Evolutionary conservation across 1,284 basidiomycete species (phyloP), one percentile per base, ranked within the genome.

Genomic region (Cystobasidium slooffiae): DNA sequence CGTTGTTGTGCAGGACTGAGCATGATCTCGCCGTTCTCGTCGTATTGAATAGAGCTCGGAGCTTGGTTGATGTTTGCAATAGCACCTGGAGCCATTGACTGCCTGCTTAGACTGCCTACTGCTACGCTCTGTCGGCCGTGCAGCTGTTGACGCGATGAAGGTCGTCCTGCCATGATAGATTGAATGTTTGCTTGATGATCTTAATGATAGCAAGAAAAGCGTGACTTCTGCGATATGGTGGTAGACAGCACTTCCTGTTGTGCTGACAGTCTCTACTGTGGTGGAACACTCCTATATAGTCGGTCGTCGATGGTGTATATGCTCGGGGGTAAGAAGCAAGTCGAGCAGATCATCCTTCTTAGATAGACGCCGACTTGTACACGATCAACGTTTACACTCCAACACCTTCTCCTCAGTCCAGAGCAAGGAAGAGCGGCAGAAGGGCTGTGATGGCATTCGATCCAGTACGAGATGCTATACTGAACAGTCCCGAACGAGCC

Each of bases 401-500:
- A 41, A 18, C 20, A 10, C 16, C 43, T 31, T 31, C 31, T 31
- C 31, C 31, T 1, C 5, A 31, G n/a, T 41, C 14, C 6, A 7
- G 44, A 10, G n/a, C n/a, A 9, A 8, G 43, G 16, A 7, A 31
- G 22, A 6, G 46, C 1, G 10, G 7, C 5, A 53, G 1, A 4
- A 53, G 49, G 10, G 16, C 58, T 55, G 18, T n/a, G n/a, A 73
- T 73, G 70, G 70, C 70, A 20, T 73, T 73, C 41, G 70, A 73
- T 63, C 62, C 70, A 18, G 70, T 73, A 43, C 47, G 70, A 44
- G 70, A 73, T 65, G 70, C 70, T 1, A 73, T 73, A 31, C 39
- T 73, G 51, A 73, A 73, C 63, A 73, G 70, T 64, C 70, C 70
- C 20, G 70, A 73, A 41, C 47, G 70, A 41, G n/a, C 63, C 39